Conservation (phyloP, 345 rosid species). For the Combretum micranthum region DNA sequence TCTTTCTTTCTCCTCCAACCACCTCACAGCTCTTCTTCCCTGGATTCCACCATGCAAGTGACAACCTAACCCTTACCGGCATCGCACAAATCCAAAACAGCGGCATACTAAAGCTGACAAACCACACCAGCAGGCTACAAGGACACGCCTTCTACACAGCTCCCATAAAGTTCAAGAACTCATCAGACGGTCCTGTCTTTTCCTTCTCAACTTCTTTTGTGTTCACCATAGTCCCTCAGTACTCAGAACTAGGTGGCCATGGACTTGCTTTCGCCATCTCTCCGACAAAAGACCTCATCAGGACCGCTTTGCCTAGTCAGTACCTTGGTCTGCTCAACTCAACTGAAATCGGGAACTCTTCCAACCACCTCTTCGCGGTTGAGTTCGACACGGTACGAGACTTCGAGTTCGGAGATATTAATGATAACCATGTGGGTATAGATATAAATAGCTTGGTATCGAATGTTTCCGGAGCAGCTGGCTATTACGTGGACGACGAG, state of each 20-base stretch:
- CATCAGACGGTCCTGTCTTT: conserved; percentile 27
- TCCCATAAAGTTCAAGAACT: conserved; percentile 53
- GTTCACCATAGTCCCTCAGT: conserved; percentile 58
- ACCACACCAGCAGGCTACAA: conserved; percentile 32
- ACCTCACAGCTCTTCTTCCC: conserved; percentile 36
- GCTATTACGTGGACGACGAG: conserved; percentile 28
- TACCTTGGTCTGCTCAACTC: conserved; percentile 67
- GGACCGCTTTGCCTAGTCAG: conserved; percentile 63
- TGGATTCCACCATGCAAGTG: conserved; percentile 29
- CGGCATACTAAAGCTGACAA: conserved; percentile 63
- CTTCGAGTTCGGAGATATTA: conserved; percentile 60
- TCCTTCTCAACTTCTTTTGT: conserved; percentile 83
- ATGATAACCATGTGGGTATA: conserved; percentile 84
- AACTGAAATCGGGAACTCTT: conserved; percentile 40
- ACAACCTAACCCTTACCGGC: conserved; percentile 45
- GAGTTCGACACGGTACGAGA: conserved; percentile 77
- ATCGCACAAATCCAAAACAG: conserved; percentile 37
- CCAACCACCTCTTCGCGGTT: conserved; percentile 61
- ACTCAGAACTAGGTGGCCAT: conserved; percentile 67
- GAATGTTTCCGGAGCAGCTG: conserved; percentile 32
- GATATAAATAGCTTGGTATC: conserved; percentile 63
- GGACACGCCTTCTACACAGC: conserved; percentile 74
- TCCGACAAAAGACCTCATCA: conserved; percentile 26
- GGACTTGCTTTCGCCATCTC: conserved; percentile 83
- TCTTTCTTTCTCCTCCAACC: conserved; percentile 16